These are phyloP conservation scores for Lojkania enalia DNA, from an alignment of 2,329 filamentous ascomycete genomes.

Conservation along the genomic window DNA sequence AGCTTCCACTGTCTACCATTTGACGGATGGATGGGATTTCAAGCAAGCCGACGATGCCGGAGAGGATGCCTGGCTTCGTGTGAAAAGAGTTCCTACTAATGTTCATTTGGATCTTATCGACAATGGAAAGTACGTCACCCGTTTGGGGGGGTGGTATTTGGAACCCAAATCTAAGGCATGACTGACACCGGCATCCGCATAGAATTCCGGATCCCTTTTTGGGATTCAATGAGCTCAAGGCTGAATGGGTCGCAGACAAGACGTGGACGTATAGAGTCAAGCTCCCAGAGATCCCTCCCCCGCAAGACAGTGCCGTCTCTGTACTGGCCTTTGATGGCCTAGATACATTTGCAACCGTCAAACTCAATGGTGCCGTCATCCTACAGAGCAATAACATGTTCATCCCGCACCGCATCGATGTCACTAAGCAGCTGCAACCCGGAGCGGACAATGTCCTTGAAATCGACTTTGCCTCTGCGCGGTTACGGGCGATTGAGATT, in stretches of 20 bases:
- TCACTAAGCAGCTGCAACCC: conserved; percentile 49
- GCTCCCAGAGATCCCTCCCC: conserved; percentile 39
- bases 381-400: conserved; percentile 67
- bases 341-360: conserved; percentile 65
- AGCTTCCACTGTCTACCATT: conserved; percentile 30
- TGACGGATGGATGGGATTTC: conserved; percentile 50
- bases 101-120: conserved; percentile 53
- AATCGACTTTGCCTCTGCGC: conserved; percentile 61
- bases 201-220: conserved; percentile 56
- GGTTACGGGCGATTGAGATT: conserved; percentile 57
- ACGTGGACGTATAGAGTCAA: conserved; percentile 52
- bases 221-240: conserved; percentile 54
- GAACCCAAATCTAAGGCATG: conserved; percentile 18
- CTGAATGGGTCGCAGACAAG: conserved; percentile 55
- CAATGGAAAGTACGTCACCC: conserved; percentile 48
- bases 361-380: conserved; percentile 58
- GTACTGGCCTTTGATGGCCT: conserved; percentile 66
- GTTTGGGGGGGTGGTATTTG: conserved; percentile 14
- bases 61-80: conserved; percentile 49
- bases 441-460: conserved; percentile 53
- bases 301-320: conserved; percentile 36
- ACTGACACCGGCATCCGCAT: conserved; percentile 17
- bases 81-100: conserved; percentile 52
- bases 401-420: conserved; percentile 58
- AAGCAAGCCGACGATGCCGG: conserved; percentile 48